These are phyloP conservation scores for Globisporangium cederbergense DNA, from an alignment of 352 stramenopile species.

Conservation along the genomic window DNA sequence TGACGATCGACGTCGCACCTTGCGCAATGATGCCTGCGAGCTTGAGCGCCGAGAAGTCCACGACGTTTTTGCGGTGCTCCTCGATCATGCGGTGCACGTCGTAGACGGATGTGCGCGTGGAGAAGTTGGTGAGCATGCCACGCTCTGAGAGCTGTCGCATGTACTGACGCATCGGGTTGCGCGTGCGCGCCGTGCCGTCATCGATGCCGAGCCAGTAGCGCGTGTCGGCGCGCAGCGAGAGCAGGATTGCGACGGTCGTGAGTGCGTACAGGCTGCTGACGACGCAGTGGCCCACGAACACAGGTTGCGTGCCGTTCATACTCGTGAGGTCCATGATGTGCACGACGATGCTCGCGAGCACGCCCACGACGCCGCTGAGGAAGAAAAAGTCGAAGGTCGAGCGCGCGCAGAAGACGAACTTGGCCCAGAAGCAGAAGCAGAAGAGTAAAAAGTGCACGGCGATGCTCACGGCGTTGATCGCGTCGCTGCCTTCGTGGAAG, in stretches of 20 bases:
- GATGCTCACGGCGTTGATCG: slow-evolving; percentile 52
- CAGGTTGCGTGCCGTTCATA: slow-evolving; percentile 19
- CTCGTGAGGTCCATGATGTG: slow-evolving; percentile 42
- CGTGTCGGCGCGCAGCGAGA: slow-evolving; percentile 78
- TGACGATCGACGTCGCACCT: slow-evolving; percentile 79
- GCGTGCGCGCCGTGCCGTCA: slow-evolving; percentile 39
- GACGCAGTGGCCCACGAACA: slow-evolving; percentile 48
- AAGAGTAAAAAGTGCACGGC: slow-evolving; percentile 52
- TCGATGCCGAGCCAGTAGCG: slow-evolving; percentile 84
- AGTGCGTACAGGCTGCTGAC: slow-evolving; percentile 53
- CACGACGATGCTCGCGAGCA: slow-evolving; percentile 41
- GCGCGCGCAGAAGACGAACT: slow-evolving; percentile 72
- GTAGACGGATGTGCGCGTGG: slow-evolving; percentile 84
- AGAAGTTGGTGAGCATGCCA: slow-evolving; percentile 87
- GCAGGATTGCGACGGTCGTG: slow-evolving; percentile 63
- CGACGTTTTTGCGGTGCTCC: slow-evolving; percentile 74
- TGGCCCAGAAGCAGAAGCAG: slow-evolving; percentile 75
- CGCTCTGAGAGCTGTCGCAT: slow-evolving; percentile 72
- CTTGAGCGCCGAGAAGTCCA: slow-evolving; percentile 71
- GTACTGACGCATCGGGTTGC: slow-evolving; percentile 69
- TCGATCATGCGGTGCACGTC: slow-evolving; percentile 89
- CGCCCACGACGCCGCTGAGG: slow-evolving; percentile 45
- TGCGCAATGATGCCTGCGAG: slow-evolving; percentile 80
- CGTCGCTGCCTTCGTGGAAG: slow-evolving; percentile 42
- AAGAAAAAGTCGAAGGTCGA: slow-evolving; percentile 87